Evolutionary conservation across 108 stramenopile genomes (phyloP), one percentile per base, ranked within the genome.

Genomic region (Pseudonitzschia pungens): DNA sequence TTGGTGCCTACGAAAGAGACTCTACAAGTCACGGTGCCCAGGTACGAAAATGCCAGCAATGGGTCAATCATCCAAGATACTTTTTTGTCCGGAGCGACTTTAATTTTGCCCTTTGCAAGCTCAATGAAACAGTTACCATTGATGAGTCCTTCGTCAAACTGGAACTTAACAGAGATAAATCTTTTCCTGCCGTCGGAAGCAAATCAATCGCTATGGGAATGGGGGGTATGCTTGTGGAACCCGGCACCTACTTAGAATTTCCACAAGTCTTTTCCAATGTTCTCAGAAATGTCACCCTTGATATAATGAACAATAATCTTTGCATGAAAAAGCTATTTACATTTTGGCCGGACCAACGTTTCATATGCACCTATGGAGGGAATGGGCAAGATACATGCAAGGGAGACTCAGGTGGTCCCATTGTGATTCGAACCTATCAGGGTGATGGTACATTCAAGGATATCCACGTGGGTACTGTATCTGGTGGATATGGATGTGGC

Each of bases 361-460:
- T 15, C 73, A 77, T 44, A 73, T 75, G n/a, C 42, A 84, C 84
- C 4, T 22, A 59, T n/a, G n/a, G n/a, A 26, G 74, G 70, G 33
- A 74, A 82, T 4, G 87, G 84, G 43, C 58, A 72, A 43, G 79
- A 75, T 53, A 22, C 69, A 8, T 80, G 79, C 45, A 42, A 14
- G 26, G 80, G 80, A 24, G 80, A 81, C 51, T 76, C 75, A 0
- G 83, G 83, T 15, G 83, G 78, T 31, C 83, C 83, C 1, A 11
- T 83, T 3, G 20, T 81, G 1, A 64, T 40, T 31, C 42, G 64
- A 22, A 14, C 36, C 12, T 14, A 56, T 0, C 7, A 44, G 1
- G 32, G 45, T 11, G 71, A 76, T 31, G 69, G 44, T 0, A 48
- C 62, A 18, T 15, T 44, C 5, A 22, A 51, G 15, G 50, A 68